phyloP scores from a whole-genome alignment of 2,329 filamentous ascomycete species.

The Orbilia quercus region DNA sequence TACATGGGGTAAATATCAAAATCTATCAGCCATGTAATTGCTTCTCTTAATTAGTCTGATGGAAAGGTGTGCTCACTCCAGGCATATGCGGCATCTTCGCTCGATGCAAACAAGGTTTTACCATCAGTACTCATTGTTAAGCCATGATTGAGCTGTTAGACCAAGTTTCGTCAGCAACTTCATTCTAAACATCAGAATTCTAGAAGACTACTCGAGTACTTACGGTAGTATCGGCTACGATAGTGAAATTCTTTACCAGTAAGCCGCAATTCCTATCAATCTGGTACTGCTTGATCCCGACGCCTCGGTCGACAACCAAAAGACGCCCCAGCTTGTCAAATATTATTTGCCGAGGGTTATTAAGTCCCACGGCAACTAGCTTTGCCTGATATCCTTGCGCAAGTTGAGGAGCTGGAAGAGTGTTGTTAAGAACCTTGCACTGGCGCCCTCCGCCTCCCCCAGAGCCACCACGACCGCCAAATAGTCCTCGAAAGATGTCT shows the following conservation, averaged over 20 bases:
- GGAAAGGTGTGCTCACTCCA: constrained; percentile 21
- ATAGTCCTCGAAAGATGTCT: background rate
- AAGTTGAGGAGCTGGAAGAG: constrained; percentile 14
- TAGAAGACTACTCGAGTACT: no score
- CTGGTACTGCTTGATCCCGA: constrained; percentile 64
- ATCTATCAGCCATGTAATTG: no score
- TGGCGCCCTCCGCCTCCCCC: background rate
- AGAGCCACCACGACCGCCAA: background rate
- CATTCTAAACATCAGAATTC: no score
- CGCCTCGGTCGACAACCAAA: constrained; percentile 65
- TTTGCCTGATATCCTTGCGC: constrained; percentile 65
- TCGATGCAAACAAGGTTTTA: constrained; percentile 61
- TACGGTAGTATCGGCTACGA: constrained; percentile 24
- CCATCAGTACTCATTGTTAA: constrained; percentile 69
- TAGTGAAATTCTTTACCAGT: constrained; percentile 9
- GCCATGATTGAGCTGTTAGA: constrained; percentile 69
- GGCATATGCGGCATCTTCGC: constrained; percentile 19
- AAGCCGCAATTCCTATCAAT: constrained; percentile 62
- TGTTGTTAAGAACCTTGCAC: constrained; percentile 26
- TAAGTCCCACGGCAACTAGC: constrained; percentile 64
- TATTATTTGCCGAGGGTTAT: constrained; percentile 65
- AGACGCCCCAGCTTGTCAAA: constrained; percentile 66
- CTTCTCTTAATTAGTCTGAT: no score
- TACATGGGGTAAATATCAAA: background rate
- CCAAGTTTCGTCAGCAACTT: no score